Evolutionary conservation across 768 basidiomycete genomes (phyloP), one percentile per base, ranked within the genome.

Genomic region (Lentinula detonsa): DNA sequence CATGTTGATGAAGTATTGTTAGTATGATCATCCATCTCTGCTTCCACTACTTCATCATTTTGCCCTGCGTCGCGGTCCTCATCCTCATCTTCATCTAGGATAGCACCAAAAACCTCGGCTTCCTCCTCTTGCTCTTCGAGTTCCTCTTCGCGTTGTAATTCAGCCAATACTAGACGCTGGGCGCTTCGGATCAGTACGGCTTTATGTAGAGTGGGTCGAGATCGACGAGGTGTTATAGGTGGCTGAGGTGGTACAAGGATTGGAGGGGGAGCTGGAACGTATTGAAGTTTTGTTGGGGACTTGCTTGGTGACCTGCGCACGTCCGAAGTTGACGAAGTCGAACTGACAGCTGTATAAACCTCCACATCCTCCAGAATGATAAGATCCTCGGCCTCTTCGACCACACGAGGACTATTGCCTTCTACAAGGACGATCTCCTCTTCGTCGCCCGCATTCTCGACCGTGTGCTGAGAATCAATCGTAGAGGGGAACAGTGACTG

Each of bases 361-460:
- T 81, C 79, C n/a, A 88, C 80, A 57, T 86, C 83, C 68, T 91
- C 89, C 16, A 90, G 73, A 60, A 91, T 88, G 46, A 90, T 80
- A 39, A 90, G 81, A 61, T 88, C 89, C 56, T 76, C 78, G 35
- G 85, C 88, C 60, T 88, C 87, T 65, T 89, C 83, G 0, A 89
- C 80, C 6, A 90, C 87, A 15, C 81, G 80, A 3, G 88, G 87
- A 64, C 83, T 74, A 59, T 86, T 76, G 21, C 85, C 85, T 37
- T 89, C 83, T 0, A 88, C 88, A 3, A 90, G 76, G 1, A 87
- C 74, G 39, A 86, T 80, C 4, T 79, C 76, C 13, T 82, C 81
- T 49, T 77, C 76, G 10, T 79, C 76, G 33, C 75, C 74, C 2
- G 73, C 75, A 5, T 72, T 69, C 5, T 66, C 65, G 11, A 31